Percentiles rank a stretch among this genome's conserved stretches.
Evolutionary conservation across 306 rosid species (phyloP).

Genomic region (Trifolium subterraneum): DNA sequence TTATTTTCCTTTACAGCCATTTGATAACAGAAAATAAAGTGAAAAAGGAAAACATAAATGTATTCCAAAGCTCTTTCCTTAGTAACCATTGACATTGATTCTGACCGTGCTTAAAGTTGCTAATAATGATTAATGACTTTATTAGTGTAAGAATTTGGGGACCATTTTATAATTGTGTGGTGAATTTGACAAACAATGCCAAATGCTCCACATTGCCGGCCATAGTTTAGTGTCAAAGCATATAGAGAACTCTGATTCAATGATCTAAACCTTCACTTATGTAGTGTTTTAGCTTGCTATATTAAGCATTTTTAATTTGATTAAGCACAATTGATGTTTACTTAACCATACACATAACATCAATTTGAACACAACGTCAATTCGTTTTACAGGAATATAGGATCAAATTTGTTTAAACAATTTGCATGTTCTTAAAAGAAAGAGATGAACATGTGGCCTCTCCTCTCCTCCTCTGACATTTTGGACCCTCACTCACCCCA

Average conservation of each 20-base stretch:
- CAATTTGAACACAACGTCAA: too few species aligned
- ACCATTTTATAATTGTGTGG: constrained; percentile 32
- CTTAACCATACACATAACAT: background rate
- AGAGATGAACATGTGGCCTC: too few species aligned
- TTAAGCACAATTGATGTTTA: background rate
- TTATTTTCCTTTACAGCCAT: constrained; percentile 49
- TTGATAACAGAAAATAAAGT: constrained; percentile 48
- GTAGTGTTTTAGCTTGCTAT: too few species aligned
- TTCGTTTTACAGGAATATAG: too few species aligned
- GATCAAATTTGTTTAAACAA: background rate
- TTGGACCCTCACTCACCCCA: too few species aligned
- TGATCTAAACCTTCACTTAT: too few species aligned
- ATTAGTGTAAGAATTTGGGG: constrained; percentile 20
- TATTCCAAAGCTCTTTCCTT: constrained; percentile 37
- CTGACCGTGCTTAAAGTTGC: constrained; percentile 38
- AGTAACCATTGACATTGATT: constrained; percentile 48
- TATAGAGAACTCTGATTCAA: too few species aligned
- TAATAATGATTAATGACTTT: constrained; percentile 32
- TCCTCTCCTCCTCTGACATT: too few species aligned
- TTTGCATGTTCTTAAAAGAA: too few species aligned
- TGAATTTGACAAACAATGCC: constrained; percentile 44
- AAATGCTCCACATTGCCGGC: constrained; percentile 25
- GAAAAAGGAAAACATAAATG: constrained; percentile 25
- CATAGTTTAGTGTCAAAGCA: constrained; percentile 20
- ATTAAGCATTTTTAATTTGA: too few species aligned